Evolutionary conservation across 805 yeast species (phyloP).

Genomic region (Nakazawaea populi): DNA sequence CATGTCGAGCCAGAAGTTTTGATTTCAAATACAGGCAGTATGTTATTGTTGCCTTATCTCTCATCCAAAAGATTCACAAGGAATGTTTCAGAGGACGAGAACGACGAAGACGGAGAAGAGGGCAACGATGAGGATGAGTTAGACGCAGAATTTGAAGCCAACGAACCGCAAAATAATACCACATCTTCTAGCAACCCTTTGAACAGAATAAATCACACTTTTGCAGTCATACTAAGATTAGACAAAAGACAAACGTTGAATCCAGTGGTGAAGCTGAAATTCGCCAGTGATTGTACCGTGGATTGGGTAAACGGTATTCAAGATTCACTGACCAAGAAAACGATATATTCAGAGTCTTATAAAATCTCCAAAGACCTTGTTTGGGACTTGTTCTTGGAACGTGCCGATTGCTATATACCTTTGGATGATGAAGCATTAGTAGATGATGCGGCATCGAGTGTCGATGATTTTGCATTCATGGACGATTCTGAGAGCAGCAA

Average conservation of each 20-base stretch:
- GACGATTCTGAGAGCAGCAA: slow-evolving; percentile 7
- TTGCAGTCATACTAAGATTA: slow-evolving; percentile 43
- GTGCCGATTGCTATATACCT: slow-evolving; percentile 30
- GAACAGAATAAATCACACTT: slow-evolving; percentile 37
- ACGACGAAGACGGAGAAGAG: slow-evolving; percentile 18
- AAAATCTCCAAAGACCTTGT: slow-evolving; percentile 34
- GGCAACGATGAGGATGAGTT: slow-evolving; percentile 15
- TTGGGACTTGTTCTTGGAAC: slow-evolving; percentile 36
- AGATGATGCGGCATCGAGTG: not conserved
- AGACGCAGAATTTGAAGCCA: slow-evolving; percentile 12
- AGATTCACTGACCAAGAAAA: slow-evolving; percentile 33
- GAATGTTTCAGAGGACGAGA: slow-evolving; percentile 15
- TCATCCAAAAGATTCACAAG: slow-evolving; percentile 19
- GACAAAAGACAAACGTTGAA: slow-evolving; percentile 31
- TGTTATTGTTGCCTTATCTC: slow-evolving; percentile 26
- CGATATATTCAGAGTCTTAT: slow-evolving; percentile 36
- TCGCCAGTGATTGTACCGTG: slow-evolving; percentile 35
- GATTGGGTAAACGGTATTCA: slow-evolving; percentile 37
- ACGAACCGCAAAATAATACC: slow-evolving; percentile 1
- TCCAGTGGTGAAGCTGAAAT: slow-evolving; percentile 31
- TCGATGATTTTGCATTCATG: slow-evolving; percentile 7
- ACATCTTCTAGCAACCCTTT: slow-evolving; percentile 13
- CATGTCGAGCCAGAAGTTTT: slow-evolving; percentile 13
- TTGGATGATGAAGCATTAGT: slow-evolving; percentile 14
- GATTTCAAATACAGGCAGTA: slow-evolving; percentile 27